These are phyloP conservation scores for Xylaria sp. DNA, from an alignment of 2,329 filamentous ascomycete genomes.

Conservation along the genomic window DNA sequence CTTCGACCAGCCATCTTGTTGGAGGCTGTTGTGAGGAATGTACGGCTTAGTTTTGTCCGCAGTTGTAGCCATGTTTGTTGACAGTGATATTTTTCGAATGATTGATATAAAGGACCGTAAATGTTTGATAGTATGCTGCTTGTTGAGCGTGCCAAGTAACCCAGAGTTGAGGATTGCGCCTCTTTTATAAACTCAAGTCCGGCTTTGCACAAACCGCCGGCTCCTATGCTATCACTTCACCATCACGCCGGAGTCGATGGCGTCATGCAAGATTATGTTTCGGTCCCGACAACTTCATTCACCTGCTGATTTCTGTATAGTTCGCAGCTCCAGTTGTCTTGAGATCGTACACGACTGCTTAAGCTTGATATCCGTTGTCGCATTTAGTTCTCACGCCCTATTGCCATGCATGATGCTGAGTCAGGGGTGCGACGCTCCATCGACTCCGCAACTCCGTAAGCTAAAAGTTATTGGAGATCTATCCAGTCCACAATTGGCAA, in stretches of 20 bases:
- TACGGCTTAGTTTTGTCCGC: slow-evolving; percentile 39
- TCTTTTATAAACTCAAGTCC: slow-evolving; percentile 14
- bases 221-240: not conserved
- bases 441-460: slow-evolving; percentile 18
- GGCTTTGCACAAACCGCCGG: not conserved
- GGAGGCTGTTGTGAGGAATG: slow-evolving; percentile 53
- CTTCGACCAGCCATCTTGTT: slow-evolving; percentile 58
- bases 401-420: slow-evolving; percentile 10
- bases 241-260: not conserved
- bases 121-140: not conserved
- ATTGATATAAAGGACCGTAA: not conserved
- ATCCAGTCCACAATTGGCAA: not conserved
- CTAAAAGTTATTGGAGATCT: not conserved
- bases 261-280: not conserved
- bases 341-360: not conserved
- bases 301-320: not conserved
- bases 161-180: not conserved
- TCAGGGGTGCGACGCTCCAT: slow-evolving; percentile 1
- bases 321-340: not conserved
- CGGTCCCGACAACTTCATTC: not conserved
- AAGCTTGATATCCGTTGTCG: not conserved
- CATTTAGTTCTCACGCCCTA: not conserved
- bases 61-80: slow-evolving; percentile 25
- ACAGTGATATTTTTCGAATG: not conserved
- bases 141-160: not conserved